These are phyloP conservation scores for Aspergillus spinulosporus DNA, from an alignment of 2,329 filamentous ascomycete species.

Conservation along the genomic window DNA sequence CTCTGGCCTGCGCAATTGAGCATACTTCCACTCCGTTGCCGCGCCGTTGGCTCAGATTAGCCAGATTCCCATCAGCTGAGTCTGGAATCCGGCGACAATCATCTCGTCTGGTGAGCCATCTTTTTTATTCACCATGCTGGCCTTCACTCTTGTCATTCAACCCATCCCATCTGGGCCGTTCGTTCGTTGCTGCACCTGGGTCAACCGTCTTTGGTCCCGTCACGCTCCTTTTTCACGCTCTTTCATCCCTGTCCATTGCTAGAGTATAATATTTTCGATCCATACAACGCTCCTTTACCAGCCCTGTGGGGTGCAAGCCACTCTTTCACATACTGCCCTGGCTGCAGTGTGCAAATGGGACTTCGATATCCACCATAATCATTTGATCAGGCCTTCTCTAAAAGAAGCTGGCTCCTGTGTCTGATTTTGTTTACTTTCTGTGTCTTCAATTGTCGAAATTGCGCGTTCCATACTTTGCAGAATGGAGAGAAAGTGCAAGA, in stretches of 20 bases:
- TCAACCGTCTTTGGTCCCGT: slow-evolving; percentile 1
- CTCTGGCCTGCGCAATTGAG: slow-evolving; percentile 9
- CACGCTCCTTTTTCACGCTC: slow-evolving; percentile 7
- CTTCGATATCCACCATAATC: neutral
- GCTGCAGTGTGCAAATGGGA: neutral
- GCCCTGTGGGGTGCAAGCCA: neutral
- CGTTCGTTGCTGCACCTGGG: neutral
- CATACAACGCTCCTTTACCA: neutral
- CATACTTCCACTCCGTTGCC: slow-evolving; percentile 16
- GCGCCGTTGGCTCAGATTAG: slow-evolving; percentile 15
- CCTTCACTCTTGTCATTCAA: slow-evolving; percentile 1
- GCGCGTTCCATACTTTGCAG: neutral
- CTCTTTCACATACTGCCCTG: neutral
- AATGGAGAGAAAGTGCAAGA: slow-evolving; percentile 26
- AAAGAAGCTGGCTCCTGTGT: neutral
- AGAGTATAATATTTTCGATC: neutral
- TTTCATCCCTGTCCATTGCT: neutral
- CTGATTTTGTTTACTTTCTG: neutral
- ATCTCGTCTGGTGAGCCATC: slow-evolving; percentile 15
- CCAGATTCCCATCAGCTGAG: slow-evolving; percentile 19
- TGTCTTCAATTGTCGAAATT: neutral
- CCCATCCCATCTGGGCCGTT: neutral
- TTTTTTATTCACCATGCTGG: slow-evolving; percentile 13
- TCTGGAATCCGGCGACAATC: slow-evolving; percentile 20
- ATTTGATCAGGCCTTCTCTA: neutral